Conservation (phyloP, 148 eudicot genomes). For the Amaranthus palmeri region DNA sequence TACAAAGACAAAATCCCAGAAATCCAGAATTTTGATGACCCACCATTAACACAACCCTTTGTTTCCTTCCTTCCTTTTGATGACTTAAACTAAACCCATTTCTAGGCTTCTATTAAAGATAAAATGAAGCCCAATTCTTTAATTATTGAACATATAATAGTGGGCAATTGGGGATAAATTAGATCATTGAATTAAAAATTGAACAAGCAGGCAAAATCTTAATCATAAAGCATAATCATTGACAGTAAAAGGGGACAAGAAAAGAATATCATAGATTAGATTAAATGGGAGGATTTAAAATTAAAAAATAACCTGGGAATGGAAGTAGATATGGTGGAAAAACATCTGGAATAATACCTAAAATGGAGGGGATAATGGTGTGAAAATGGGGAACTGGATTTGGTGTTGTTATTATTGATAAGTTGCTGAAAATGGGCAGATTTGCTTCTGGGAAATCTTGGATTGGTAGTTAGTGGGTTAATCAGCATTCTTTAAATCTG, state of each 20-base stretch:
- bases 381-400: not conserved
- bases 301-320: slow-evolving; percentile 14
- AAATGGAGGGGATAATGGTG: not conserved
- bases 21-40: slow-evolving; percentile 24
- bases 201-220: not conserved
- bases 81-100: not conserved
- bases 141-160: slow-evolving; percentile 17
- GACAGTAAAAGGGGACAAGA: not conserved
- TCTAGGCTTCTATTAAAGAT: not conserved
- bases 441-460: slow-evolving; percentile 11
- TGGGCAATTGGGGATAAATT: slow-evolving; percentile 11
- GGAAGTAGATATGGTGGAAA: slow-evolving; percentile 6
- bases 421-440: slow-evolving; percentile 5
- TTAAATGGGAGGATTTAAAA: not conserved
- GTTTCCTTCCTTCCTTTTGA: not conserved
- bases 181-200: not conserved
- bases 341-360: not conserved
- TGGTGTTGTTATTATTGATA: not conserved
- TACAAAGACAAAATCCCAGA: slow-evolving; percentile 24
- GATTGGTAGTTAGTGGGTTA: not conserved
- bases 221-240: slow-evolving; percentile 5
- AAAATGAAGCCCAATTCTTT: not conserved
- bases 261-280: not conserved
- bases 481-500: slow-evolving; percentile 9
- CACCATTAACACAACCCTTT: slow-evolving; percentile 18